Base-by-base conservation (phyloP, 2,329 filamentous ascomycete species). In the Colletotrichum cereale region DNA sequence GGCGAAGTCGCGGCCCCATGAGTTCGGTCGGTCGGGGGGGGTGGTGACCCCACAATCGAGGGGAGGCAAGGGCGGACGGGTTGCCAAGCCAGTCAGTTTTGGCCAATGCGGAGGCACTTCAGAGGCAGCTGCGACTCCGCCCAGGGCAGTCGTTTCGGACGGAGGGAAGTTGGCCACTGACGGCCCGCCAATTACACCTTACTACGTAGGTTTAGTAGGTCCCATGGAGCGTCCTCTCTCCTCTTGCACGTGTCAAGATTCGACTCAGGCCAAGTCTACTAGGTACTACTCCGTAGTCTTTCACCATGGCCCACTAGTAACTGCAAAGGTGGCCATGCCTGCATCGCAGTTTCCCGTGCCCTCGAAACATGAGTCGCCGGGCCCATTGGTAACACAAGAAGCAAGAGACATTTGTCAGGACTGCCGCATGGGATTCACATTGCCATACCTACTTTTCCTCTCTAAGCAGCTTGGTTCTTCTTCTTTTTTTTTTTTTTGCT, bases 71-170 rank as follows among this genome's bases (percentile, higher is more conserved):
- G 65, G 58, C 65, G 65, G 58, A 42, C 52, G 52, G 44, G 36
- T 48, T 34, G 69, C 65, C 65, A 69, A 72, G 69, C 21, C 47
- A 55, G 65, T 29, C 53, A 44, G 50, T 71, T 68, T 53, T 48
- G 64, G 73, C 73, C 73, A 74, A 73, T 74, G 57, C 71, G 50
- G 44, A 66, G 44, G 60, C 71, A 57, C 62, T 47, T 69, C 65
- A 64, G 50, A 69, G 58, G 52, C 58, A 36, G 60, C 48, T 72
- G 47, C 65, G 47, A 69, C 69, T 68, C 69, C 58, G 69, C 65
- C 68, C 65, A 61, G 60, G 40, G 61, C 53, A 63, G 53, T 61
- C 56, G 63, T 73, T 61, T 73, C 73, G 73, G 73, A 66, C 73
- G 67, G 73, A 74, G 73, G 73, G 73, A 74, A 74, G 66, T 53